phyloP scores from a whole-genome alignment of 1,139 yeast genomes.

The Sugiyamaella novakii region DNA sequence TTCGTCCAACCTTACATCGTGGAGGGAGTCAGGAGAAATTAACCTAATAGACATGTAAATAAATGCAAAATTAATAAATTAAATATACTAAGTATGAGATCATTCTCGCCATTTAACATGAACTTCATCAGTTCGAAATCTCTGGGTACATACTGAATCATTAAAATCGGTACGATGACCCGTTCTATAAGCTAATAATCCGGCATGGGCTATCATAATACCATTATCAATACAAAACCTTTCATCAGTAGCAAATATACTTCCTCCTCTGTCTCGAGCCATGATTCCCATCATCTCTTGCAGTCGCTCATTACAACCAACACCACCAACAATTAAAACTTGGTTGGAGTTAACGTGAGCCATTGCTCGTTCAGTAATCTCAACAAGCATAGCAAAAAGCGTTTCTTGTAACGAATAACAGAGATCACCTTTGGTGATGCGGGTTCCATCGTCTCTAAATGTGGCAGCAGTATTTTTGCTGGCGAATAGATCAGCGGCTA shows the following conservation, averaged over 20 bases:
- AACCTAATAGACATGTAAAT: too few relatives aligned
- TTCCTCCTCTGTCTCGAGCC: conserved; percentile 88
- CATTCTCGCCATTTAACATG: conserved; percentile 68
- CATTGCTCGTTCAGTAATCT: conserved; percentile 97
- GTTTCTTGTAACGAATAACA: conserved; percentile 94
- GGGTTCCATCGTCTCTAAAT: conserved; percentile 48
- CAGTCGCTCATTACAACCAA: conserved; percentile 86
- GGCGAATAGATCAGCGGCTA: conserved; percentile 71
- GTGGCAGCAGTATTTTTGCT: conserved; percentile 56
- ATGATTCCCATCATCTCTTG: conserved; percentile 95
- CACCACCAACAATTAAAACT: conserved; percentile 96
- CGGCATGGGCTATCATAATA: conserved; percentile 99
- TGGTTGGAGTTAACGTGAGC: conserved; percentile 92
- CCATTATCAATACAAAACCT: conserved; percentile 97
- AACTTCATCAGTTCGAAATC: conserved; percentile 93
- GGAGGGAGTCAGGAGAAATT: too few relatives aligned
- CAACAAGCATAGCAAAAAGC: conserved; percentile 93
- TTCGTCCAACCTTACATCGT: too few relatives aligned
- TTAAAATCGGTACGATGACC: conserved; percentile 62
- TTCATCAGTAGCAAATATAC: conserved; percentile 91
- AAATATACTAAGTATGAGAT: conserved; percentile 18
- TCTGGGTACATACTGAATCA: conserved; percentile 86
- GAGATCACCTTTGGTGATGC: conserved; percentile 78
- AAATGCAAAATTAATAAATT: conserved; percentile 9
- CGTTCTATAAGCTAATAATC: conserved; percentile 80